Base-by-base conservation (phyloP, 1,139 yeast genomes). In the Pichia sp. region DNA sequence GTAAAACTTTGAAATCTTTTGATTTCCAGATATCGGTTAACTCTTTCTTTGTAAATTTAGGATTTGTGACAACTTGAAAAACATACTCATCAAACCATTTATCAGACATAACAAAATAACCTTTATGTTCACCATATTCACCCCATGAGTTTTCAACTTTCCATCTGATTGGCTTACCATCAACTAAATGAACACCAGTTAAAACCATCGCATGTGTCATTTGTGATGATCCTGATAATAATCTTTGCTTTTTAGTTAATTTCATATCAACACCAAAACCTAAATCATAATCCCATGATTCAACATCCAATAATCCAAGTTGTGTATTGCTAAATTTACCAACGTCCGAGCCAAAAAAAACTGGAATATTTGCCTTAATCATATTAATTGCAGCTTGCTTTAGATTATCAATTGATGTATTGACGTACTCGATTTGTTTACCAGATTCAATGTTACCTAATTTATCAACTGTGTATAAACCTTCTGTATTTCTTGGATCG, bases 101-200 rank as follows among this genome's bases (percentile, higher is more conserved):
- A 60, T 81, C 86, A 18, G 80, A 71, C 85, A 80, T 80, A 46
- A 80, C 69, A 58, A 71, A 79, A 66, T 74, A 79, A 18, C 86
- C 86, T 61, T 77, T 75, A 47, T 78, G 76, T 29, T 83, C 83
- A 16, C 71, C 74, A 25, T 67, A 76, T 42, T 72, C 75, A 47
- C 86, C 86, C 86, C 86, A 81, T 4, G 85, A 79, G 64, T 80
- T 81, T 64, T 80, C 82, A 50, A 81, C 81, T 65, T 79, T 77
- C 85, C 86, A 81, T 64, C 85, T 73, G 22, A 77, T 68, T 1
- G 86, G 86, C 46, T 66, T 64, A 36, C 73, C 75, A 49, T 69
- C 70, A 25, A 67, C 67, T 18, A 64, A 15, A 62, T 81, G 84
- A 46, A 81, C 87, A 16, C 81, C 86, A 27, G 83, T 75, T 40